phyloP scores from a whole-genome alignment of 805 yeast genomes.

The Candida piceae region DNA sequence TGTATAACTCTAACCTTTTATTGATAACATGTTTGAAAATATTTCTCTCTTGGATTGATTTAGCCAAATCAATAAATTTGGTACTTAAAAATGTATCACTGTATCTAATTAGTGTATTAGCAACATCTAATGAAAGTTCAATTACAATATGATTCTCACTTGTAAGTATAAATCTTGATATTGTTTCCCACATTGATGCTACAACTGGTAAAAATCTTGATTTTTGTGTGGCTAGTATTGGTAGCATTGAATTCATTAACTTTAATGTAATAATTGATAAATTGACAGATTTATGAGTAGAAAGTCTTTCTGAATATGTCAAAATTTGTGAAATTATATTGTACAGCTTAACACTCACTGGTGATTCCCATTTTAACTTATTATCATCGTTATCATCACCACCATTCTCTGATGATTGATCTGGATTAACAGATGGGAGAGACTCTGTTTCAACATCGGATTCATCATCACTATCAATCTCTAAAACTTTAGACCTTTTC shows the following conservation, averaged over 20 bases:
- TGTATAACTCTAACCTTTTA: constrained; percentile 5
- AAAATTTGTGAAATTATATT: constrained; percentile 53
- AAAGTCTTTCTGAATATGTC: constrained; percentile 60
- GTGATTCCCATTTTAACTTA: constrained; percentile 56
- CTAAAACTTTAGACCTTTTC: constrained; percentile 21
- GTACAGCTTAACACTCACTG: constrained; percentile 59
- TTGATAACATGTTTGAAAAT: constrained; percentile 8
- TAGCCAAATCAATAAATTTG: constrained; percentile 41
- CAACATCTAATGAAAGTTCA: constrained; percentile 24
- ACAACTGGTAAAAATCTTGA: constrained; percentile 43
- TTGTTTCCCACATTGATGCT: constrained; percentile 50
- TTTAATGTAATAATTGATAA: constrained; percentile 54
- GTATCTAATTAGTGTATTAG: constrained; percentile 27
- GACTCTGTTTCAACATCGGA: constrained; percentile 34
- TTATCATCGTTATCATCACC: constrained; percentile 14
- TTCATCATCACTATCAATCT: constrained; percentile 31
- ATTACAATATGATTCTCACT: constrained; percentile 28
- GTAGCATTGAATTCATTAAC: constrained; percentile 40
- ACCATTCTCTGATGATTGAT: constrained; percentile 5
- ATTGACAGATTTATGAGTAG: constrained; percentile 60
- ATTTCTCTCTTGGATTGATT: constrained; percentile 4
- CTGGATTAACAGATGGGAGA: constrained; percentile 20
- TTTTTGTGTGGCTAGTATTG: constrained; percentile 48
- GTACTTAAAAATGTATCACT: constrained; percentile 43
- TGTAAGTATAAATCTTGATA: constrained; percentile 19